Conservation (phyloP, 1,284 basidiomycete genomes). For the Trichosporon sp. region DNA sequence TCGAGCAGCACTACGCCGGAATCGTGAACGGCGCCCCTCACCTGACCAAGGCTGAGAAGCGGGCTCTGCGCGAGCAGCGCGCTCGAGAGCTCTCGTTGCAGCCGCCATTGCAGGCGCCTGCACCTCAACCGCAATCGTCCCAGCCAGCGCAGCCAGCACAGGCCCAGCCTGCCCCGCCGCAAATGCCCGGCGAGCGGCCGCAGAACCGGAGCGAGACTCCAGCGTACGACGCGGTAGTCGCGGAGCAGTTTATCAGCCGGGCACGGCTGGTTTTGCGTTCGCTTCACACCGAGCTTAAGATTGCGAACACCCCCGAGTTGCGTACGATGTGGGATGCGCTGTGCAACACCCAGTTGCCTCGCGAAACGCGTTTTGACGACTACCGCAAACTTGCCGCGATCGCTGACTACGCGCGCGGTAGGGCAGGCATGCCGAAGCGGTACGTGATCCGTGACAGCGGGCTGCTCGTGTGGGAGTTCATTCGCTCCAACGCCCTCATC, state of each 20-base stretch:
- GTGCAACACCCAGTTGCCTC: not conserved
- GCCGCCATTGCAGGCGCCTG: not conserved
- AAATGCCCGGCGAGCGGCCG: not conserved
- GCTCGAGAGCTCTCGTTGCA: not conserved
- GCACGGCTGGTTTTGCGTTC: not conserved
- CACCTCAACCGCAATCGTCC: not conserved
- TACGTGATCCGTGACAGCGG: not conserved
- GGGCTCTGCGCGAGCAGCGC: not conserved
- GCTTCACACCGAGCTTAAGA: not conserved
- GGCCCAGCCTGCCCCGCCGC: not conserved
- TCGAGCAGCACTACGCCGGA: not conserved
- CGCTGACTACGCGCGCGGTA: not conserved
- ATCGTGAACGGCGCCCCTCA: not conserved
- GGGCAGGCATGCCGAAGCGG: not conserved
- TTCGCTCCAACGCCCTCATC: not conserved
- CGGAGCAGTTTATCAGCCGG: not conserved
- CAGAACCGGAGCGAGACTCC: not conserved
- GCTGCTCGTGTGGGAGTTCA: conserved; percentile 1
- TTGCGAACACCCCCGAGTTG: not conserved
- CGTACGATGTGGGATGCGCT: not conserved
- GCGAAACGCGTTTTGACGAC: not conserved
- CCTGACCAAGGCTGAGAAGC: not conserved
- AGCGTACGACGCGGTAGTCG: not conserved
- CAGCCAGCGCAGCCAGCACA: not conserved
- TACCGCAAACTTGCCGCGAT: not conserved